Evolutionary conservation across 495 filamentous ascomycete genomes (phyloP), one percentile per base, ranked within the genome.

Genomic region (Pyrenopolyporus hunteri): DNA sequence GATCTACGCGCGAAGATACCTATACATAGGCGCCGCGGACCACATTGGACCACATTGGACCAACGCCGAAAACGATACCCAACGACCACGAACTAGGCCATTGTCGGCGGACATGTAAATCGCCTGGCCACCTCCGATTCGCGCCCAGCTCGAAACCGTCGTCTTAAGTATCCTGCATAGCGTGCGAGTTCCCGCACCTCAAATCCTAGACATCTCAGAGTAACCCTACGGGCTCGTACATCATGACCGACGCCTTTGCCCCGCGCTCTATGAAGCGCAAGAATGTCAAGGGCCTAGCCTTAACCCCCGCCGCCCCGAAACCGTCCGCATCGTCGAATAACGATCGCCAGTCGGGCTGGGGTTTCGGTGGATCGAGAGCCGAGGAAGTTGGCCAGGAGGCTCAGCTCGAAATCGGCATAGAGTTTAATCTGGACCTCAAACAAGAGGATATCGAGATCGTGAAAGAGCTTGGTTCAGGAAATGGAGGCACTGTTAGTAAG

Each of bases 401-500:
- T 16, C 81, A 97, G 32, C 80, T 98, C 35, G 94, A 98, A 76
- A 97, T 98, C 68, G 94, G 94, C 2, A 87, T 98, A 45, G 94
- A 98, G 76, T 97, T 97, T 77, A 91, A 91, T 66, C 78, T 98
- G 28, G 93, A 98, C 73, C 78, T 97, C 63, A 87, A 89, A 55
- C 91, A 89, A 43, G 95, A 98, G 70, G 95, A 98, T 74, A 73
- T 98, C 52, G 85, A 97, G 59, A 85, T 96, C 25, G 77, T 98
- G 68, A 96, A 96, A 77, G 94, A 98, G 70, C 84, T 98, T 9
- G 94, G 94, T 46, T 89, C 91, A 37, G 94, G 94, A 40, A 98
- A 98, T 85, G 94, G 94, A 52, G 94, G 94, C 10, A 96, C 95
- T 0, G 94, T 98, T 43, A 96, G 92, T 76, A 98, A 98, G 78